Evolutionary conservation across 106 monocot genomes (phyloP), one percentile per base, ranked within the genome.

Genomic region (Dioscorea alata): DNA sequence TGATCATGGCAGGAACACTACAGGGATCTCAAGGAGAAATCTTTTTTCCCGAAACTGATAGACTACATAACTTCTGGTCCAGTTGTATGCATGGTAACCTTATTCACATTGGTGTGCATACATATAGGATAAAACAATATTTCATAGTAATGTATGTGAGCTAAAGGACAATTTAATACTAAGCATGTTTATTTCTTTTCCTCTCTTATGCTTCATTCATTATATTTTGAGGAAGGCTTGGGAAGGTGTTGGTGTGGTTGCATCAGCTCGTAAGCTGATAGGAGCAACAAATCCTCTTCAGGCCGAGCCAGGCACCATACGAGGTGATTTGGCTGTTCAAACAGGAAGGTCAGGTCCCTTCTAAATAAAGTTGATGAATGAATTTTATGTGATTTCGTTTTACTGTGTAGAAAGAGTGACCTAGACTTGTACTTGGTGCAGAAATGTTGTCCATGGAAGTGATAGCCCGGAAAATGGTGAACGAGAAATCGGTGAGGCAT

Each of bases 371-470:
- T 42, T 42, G 42, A 6, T 3, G 28, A 42, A 42, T 6, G 42
- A 8, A 42, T 42, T 42, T 42, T 42, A 42, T 42, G 42, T 42
- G 42, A 42, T 42, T 42, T 42, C 42, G 2, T 6, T 5, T 42
- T 42, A 6, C 6, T 0, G 0, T 42, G 10, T 42, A 10, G 4
- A 42, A 42, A 42, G 42, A 42, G 42, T 42, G 6, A 42, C 42
- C 42, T 42, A 42, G 42, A 42, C 42, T 18, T 34, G 6, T 20
- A 13, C 52, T 56, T 57, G 75, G 60, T 81, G 33, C 87, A 99
- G 99, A 78, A 99, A 99, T 73, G 85, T 93, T 79, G 87, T 99
- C 23, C 99, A 99, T 82, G 99, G 99, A 76, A 99, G 99, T 82
- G 99, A 99, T 69, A 93, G 93, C 75, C 93, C 87, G 79, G 99